Base-by-base conservation (phyloP, 164 flowering plant species). In the Kingdonia uniflora region DNA sequence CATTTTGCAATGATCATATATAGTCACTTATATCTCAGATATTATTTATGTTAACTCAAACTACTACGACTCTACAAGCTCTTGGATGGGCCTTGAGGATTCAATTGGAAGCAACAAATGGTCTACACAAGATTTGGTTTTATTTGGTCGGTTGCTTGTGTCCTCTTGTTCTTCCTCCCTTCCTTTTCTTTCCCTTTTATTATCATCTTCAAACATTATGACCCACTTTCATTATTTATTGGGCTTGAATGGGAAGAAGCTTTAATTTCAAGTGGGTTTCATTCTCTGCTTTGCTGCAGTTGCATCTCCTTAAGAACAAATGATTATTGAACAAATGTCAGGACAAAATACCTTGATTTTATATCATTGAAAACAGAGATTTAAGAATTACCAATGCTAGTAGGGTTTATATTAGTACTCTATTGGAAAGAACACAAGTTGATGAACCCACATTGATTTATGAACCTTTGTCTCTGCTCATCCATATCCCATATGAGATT, bases 401-500 rank as follows among this genome's bases (percentile, higher is more conserved):
- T 59, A 62, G 72, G 72, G 66, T 65, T 55, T 38, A 29, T 29
- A 26, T 11, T 15, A 11, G 49, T 22, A 60, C 26, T 50, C 74
- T 59, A 65, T 56, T 76, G 67, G 59, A 76, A 76, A 57, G 74
- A 69, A 60, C 68, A 69, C 66, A 74, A 61, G 76, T 63, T 67
- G 77, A 55, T 68, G 76, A 66, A 61, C 25, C 72, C 79, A 66
- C 68, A 57, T 60, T 69, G 74, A 72, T 62, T 80, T 17, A 69
- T 64, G 41, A 70, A 54, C 64, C 58, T 78, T 56, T 77, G 82
- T 64, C 72, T 76, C 42, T 80, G 85, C 12, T 71, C 79, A n/a
- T 80, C 81, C 66, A 66, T 54, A 46, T 75, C 78, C 88, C 86
- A 76, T 45, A 71, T 51, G 43, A 67, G 55, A 59, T 69, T 68